phyloP scores from a whole-genome alignment of 768 basidiomycete genomes.

The Rhizopogon vinicolor region DNA sequence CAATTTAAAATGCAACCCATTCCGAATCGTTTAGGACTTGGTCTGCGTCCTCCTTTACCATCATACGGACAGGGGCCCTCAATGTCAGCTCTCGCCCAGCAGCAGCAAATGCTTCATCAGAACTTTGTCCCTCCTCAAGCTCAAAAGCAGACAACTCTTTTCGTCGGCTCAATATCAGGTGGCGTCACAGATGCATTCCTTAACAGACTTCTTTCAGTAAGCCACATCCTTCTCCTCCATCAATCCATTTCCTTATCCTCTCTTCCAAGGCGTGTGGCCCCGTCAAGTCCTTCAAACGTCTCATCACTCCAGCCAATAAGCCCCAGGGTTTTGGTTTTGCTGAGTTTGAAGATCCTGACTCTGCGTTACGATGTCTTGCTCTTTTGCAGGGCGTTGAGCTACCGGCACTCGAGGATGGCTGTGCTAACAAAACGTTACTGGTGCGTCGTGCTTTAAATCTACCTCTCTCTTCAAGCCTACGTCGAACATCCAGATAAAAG shows the following conservation, averaged over 20 bases:
- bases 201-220: constrained; percentile 70
- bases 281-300: constrained; percentile 85
- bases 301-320: constrained; percentile 89
- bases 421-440: constrained; percentile 58
- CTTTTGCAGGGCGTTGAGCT: constrained; percentile 62
- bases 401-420: constrained; percentile 56
- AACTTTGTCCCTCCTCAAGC: constrained; percentile 57
- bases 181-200: constrained; percentile 84
- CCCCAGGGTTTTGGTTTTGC: constrained; percentile 98
- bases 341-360: constrained; percentile 91
- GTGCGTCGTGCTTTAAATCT: constrained; percentile 44
- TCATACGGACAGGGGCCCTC: constrained; percentile 90
- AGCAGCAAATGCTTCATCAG: constrained; percentile 61
- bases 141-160: constrained; percentile 72
- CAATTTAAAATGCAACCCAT: constrained; percentile 51
- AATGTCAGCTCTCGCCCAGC: constrained; percentile 86
- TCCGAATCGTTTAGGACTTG: constrained; percentile 79
- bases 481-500: constrained; percentile 70
- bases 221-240: constrained; percentile 17
- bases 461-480: constrained; percentile 31
- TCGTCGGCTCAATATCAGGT: constrained; percentile 93
- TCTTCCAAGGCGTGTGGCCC: constrained; percentile 77
- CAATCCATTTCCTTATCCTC: not conserved
- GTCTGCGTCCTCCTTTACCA: constrained; percentile 82
- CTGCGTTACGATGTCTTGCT: constrained; percentile 71